Evolutionary conservation across 2,329 filamentous ascomycete genomes (phyloP).

Genomic region (Diaporthe ampelina): DNA sequence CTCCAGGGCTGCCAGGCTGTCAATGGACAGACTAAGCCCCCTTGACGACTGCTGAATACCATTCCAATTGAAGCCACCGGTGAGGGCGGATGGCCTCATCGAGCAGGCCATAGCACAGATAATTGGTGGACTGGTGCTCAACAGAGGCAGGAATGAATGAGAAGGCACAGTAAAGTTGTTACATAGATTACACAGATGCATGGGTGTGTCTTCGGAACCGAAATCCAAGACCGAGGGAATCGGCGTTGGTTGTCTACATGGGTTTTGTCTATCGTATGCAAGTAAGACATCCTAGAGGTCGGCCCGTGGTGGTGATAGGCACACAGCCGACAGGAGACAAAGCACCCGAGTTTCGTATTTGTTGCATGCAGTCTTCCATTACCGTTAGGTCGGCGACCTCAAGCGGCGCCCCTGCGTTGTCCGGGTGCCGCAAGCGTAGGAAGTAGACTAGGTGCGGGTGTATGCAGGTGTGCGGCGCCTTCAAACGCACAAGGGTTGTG

Average conservation of each 20-base stretch:
- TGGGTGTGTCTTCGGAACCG: slow-evolving; percentile 7
- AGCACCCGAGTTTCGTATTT: slow-evolving; percentile 8
- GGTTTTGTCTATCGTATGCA: background rate
- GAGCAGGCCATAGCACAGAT: background rate
- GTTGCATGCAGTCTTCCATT: slow-evolving; percentile 18
- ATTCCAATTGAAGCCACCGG: slow-evolving; percentile 2
- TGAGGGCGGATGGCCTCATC: background rate
- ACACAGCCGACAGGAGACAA: slow-evolving; percentile 3
- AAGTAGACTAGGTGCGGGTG: slow-evolving; percentile 5
- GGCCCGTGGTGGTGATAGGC: background rate
- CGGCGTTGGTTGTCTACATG: background rate
- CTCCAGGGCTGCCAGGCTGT: background rate
- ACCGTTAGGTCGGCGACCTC: background rate
- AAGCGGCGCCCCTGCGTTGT: slow-evolving; percentile 8
- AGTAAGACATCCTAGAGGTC: slow-evolving; percentile 7
- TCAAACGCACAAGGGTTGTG: slow-evolving; percentile 9
- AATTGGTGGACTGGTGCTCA: background rate
- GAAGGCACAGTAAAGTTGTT: background rate
- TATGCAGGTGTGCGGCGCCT: slow-evolving; percentile 9
- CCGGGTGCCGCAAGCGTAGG: background rate
- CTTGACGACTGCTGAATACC: background rate
- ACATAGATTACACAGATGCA: background rate
- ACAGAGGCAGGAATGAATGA: background rate
- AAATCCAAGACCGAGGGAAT: background rate
- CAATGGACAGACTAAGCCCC: background rate